A percentile compares a stretch with the other conserved stretches of the same genome.
Conservation (phyloP, 352 stramenopile species). For the Blastocystis sp. region DNA sequence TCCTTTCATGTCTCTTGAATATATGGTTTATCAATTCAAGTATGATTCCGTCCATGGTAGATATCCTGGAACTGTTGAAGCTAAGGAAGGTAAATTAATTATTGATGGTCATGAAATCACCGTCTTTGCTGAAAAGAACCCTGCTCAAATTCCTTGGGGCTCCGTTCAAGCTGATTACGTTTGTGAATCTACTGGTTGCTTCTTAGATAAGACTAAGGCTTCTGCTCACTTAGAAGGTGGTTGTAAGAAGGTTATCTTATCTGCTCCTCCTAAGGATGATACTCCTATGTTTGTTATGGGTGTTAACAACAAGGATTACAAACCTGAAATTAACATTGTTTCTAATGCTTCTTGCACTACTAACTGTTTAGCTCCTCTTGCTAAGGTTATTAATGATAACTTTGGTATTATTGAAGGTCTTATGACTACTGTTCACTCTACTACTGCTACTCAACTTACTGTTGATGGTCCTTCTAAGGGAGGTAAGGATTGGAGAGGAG, state of each 20-base stretch:
- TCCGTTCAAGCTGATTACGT: constrained; percentile 67
- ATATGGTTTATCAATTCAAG: constrained; percentile 72
- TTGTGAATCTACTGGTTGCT: constrained; percentile 79
- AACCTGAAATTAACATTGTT: constrained; percentile 64
- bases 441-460: constrained; percentile 78
- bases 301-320: too few species aligned
- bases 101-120: constrained; percentile 66
- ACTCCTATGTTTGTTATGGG: constrained; percentile 87
- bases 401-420: too few species aligned
- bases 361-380: too few species aligned
- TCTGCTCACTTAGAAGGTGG: constrained; percentile 63
- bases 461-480: constrained; percentile 72
- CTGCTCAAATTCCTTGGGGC: constrained; percentile 56
- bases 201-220: constrained; percentile 63
- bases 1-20: not conserved
- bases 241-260: constrained; percentile 86
- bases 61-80: constrained; percentile 62
- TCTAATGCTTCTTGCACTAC: constrained; percentile 59
- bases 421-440: too few species aligned
- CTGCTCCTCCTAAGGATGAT: constrained; percentile 63
- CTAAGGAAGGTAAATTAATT: constrained; percentile 56
- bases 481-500: constrained; percentile 75
- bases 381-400: too few species aligned
- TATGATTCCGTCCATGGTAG: constrained; percentile 81
- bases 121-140: constrained; percentile 76